These are phyloP conservation scores for Picea glauca DNA, from an alignment of 75 land plant species.

Conservation along the genomic window DNA sequence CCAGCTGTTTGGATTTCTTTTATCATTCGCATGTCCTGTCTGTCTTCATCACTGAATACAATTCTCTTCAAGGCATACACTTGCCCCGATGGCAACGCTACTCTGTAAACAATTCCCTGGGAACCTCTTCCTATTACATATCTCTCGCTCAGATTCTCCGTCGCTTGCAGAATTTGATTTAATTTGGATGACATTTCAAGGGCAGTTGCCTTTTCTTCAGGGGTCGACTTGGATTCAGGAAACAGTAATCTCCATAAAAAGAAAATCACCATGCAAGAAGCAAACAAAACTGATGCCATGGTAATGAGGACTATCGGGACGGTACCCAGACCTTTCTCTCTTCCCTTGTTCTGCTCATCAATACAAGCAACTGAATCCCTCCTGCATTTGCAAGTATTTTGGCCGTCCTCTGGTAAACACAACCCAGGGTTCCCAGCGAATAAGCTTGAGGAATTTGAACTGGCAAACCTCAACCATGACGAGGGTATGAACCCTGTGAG, in stretches of 20 bases:
- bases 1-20: slow-evolving; percentile 62
- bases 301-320: background rate
- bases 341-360: background rate
- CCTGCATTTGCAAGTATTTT: background rate
- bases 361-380: background rate
- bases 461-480: slow-evolving; percentile 31
- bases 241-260: background rate
- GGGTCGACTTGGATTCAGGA: background rate
- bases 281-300: background rate
- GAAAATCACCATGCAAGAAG: background rate
- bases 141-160: slow-evolving; percentile 39
- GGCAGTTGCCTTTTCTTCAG: background rate
- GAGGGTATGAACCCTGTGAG: slow-evolving; percentile 57
- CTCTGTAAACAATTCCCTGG: slow-evolving; percentile 66
- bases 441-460: slow-evolving; percentile 28
- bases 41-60: slow-evolving; percentile 13
- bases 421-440: slow-evolving; percentile 17
- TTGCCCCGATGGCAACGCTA: slow-evolving; percentile 24
- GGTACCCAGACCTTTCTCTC: background rate
- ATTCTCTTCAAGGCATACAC: slow-evolving; percentile 64
- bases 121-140: slow-evolving; percentile 63
- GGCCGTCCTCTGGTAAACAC: background rate
- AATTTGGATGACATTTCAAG: slow-evolving; percentile 30
- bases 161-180: slow-evolving; percentile 40
- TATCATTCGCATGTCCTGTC: slow-evolving; percentile 23